Percentiles rank a stretch among this genome's conserved stretches.
Conservation (phyloP, 2,329 filamentous ascomycete genomes). For the Colletotrichum phormii region DNA sequence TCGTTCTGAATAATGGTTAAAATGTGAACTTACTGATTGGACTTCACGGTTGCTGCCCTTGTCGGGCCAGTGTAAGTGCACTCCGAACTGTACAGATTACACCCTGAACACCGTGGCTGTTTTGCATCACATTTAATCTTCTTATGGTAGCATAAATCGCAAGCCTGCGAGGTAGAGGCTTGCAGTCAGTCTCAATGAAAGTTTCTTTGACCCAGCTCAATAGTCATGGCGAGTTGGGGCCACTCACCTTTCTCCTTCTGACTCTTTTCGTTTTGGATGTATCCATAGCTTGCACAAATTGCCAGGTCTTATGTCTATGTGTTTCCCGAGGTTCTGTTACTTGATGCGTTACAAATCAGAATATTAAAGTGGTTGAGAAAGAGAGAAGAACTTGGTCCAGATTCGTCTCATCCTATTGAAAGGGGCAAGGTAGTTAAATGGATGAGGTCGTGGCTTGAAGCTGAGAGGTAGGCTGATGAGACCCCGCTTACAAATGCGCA, state of each 20-base stretch:
- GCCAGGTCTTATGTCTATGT: not conserved
- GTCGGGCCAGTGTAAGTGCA: slow-evolving; percentile 31
- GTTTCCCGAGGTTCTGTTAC: not conserved
- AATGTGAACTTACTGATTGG: not conserved
- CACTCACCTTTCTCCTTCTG: slow-evolving; percentile 24
- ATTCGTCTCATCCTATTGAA: not conserved
- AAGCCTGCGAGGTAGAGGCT: not conserved
- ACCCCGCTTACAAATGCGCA: not conserved
- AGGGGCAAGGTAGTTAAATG: not conserved
- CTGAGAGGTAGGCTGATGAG: not conserved
- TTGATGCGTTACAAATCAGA: not conserved
- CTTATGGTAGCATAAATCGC: slow-evolving; percentile 30
- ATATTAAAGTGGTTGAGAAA: not conserved
- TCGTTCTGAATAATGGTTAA: not conserved
- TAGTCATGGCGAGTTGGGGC: too few species aligned
- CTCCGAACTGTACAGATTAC: slow-evolving; percentile 27
- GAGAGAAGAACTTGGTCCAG: too few species aligned
- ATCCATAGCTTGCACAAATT: not conserved
- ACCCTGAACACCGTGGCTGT: slow-evolving; percentile 28
- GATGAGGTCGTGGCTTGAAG: not conserved
- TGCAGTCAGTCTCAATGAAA: too few species aligned
- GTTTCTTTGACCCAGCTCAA: too few species aligned
- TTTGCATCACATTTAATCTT: slow-evolving; percentile 33
- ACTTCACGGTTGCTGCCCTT: not conserved
- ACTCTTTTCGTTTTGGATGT: slow-evolving; percentile 7